A percentile compares a stretch with the other conserved stretches of the same genome.
These are phyloP conservation scores for Conoideocrella luteorostrata DNA, from an alignment of 2,329 filamentous ascomycete genomes.

Conservation along the genomic window DNA sequence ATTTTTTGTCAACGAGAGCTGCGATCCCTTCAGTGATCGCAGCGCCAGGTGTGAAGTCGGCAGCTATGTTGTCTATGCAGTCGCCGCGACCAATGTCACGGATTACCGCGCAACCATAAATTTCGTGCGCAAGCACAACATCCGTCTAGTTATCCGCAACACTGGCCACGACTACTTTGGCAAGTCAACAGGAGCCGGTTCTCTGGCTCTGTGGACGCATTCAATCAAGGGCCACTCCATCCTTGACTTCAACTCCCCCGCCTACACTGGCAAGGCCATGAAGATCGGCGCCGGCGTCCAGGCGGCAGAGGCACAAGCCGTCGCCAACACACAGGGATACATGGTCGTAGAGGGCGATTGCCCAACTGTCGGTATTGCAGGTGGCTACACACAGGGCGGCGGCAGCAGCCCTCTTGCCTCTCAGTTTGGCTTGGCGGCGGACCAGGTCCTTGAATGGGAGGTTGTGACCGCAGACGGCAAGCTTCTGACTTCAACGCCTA, in stretches of 20 bases:
- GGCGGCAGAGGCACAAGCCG: conserved; percentile 39
- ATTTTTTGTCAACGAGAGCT: too few relatives aligned
- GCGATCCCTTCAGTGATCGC: too few relatives aligned
- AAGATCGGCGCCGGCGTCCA: conserved; percentile 50
- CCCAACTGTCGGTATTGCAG: conserved; percentile 49
- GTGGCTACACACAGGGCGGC: conserved; percentile 56
- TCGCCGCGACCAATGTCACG: not conserved
- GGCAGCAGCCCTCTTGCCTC: conserved; percentile 48
- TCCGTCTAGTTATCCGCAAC: conserved; percentile 45
- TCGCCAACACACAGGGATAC: conserved; percentile 38
- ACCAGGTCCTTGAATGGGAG: conserved; percentile 49
- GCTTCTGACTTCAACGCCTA: conserved; percentile 38
- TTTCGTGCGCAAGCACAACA: conserved; percentile 29
- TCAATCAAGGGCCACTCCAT: conserved; percentile 34
- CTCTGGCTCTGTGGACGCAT: conserved; percentile 36
- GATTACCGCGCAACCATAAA: conserved; percentile 17
- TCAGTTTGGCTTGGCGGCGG: conserved; percentile 49
- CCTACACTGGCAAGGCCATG: conserved; percentile 46
- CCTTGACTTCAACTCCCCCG: conserved; percentile 30
- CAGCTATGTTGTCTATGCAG: not conserved
- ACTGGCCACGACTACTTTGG: conserved; percentile 51
- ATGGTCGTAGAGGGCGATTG: conserved; percentile 50
- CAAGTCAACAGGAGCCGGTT: conserved; percentile 48
- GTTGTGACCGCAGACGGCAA: conserved; percentile 45
- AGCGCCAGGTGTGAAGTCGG: too few relatives aligned